A percentile compares a stretch with the other conserved stretches of the same genome.
Evolutionary conservation across 768 basidiomycete species (phyloP).

Genomic region (Basidioascus undulatus): DNA sequence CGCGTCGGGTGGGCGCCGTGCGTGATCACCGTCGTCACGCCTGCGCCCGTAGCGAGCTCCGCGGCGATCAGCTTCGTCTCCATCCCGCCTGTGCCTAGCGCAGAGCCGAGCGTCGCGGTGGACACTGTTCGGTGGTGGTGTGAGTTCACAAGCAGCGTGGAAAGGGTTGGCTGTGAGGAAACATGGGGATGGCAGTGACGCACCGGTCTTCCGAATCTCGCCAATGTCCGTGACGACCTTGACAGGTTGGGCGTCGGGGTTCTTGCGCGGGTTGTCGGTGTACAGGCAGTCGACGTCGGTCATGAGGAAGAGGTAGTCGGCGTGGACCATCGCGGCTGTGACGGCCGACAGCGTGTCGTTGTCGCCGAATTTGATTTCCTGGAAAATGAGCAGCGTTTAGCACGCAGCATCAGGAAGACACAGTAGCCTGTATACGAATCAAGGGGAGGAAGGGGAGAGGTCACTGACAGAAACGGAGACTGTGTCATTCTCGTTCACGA

Average conservation of each 20-base stretch:
- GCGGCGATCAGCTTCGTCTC: slow-evolving; percentile 97
- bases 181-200: slow-evolving; percentile 1
- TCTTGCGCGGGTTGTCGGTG: slow-evolving; percentile 60
- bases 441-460: neutral
- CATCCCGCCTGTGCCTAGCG: slow-evolving; percentile 93
- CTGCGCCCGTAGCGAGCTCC: slow-evolving; percentile 85
- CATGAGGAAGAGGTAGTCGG: slow-evolving; percentile 85
- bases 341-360: slow-evolving; percentile 96
- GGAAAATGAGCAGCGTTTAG: neutral
- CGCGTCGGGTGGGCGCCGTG: slow-evolving; percentile 53
- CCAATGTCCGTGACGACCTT: slow-evolving; percentile 61
- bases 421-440: neutral
- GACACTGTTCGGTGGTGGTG: slow-evolving; percentile 33
- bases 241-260: slow-evolving; percentile 30
- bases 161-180: neutral
- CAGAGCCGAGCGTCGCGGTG: slow-evolving; percentile 74
- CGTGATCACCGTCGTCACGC: slow-evolving; percentile 73
- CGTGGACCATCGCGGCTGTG: slow-evolving; percentile 89
- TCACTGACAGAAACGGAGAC: slow-evolving; percentile 76
- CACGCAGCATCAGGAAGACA: neutral
- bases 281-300: slow-evolving; percentile 94
- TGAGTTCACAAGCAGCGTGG: neutral
- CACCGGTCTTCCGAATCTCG: slow-evolving; percentile 57
- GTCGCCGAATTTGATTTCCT: slow-evolving; percentile 99
- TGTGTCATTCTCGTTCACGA: slow-evolving; percentile 98